Percentiles rank a stretch among this genome's conserved stretches.
These are phyloP conservation scores for Pelargonium australe DNA, from an alignment of 441 rosid genomes.

Conservation along the genomic window DNA sequence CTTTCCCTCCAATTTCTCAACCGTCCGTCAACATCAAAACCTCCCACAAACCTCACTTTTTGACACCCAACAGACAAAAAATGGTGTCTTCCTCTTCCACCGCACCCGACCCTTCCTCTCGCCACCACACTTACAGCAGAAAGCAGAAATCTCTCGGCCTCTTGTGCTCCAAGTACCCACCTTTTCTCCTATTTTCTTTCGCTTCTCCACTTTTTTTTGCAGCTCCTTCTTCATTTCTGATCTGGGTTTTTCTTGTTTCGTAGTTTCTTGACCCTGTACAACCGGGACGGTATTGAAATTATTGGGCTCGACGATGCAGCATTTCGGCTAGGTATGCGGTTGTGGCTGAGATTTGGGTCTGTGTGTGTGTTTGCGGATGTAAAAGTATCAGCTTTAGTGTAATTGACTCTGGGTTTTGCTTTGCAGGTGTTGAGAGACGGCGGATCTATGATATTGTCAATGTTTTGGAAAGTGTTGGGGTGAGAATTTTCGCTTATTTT, in stretches of 20 bases:
- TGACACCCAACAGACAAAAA: background rate
- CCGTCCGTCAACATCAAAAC: background rate
- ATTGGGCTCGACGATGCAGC: slow-evolving; percentile 91
- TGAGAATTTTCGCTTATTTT: slow-evolving; percentile 27
- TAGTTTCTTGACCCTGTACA: slow-evolving; percentile 72
- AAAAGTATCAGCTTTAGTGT: background rate
- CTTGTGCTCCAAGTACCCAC: slow-evolving; percentile 63
- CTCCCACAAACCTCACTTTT: background rate
- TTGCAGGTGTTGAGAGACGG: slow-evolving; percentile 79
- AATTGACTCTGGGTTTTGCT: background rate
- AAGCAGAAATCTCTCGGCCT: slow-evolving; percentile 88
- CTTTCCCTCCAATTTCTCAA: background rate
- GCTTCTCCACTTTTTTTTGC: background rate
- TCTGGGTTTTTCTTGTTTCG: background rate
- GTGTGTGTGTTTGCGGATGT: background rate
- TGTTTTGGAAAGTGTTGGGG: slow-evolving; percentile 86
- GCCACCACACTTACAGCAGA: slow-evolving; percentile 56
- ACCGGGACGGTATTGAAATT: slow-evolving; percentile 49
- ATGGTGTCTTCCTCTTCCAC: slow-evolving; percentile 21
- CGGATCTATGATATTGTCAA: slow-evolving; percentile 90
- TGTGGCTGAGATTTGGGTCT: background rate
- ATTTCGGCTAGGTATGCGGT: slow-evolving; percentile 46
- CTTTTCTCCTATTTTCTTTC: slow-evolving; percentile 1
- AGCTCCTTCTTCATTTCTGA: background rate
- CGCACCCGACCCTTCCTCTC: slow-evolving; percentile 32